Evolutionary conservation across 768 basidiomycete species (phyloP).

Genomic region (Lentinula lateritia): DNA sequence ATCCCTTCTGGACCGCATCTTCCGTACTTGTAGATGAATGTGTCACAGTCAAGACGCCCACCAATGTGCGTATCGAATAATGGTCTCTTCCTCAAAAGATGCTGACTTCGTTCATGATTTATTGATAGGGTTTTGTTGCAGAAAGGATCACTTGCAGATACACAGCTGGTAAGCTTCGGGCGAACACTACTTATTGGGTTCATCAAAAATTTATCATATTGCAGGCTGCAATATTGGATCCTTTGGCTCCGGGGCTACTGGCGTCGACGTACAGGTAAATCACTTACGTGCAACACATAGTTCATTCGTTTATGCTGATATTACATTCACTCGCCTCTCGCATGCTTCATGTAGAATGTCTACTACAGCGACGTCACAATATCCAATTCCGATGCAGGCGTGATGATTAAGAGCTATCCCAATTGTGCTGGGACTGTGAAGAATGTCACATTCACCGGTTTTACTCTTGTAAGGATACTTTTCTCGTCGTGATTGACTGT

Average conservation of each 20-base stretch:
- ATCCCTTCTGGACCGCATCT: background rate
- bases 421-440: slow-evolving; percentile 16
- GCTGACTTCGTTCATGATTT: too few relatives aligned
- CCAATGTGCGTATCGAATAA: slow-evolving; percentile 4
- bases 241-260: slow-evolving; percentile 15
- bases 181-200: background rate
- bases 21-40: slow-evolving; percentile 19
- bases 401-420: slow-evolving; percentile 18
- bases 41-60: slow-evolving; percentile 26
- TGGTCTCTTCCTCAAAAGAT: too few relatives aligned
- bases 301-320: too few relatives aligned
- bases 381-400: slow-evolving; percentile 17
- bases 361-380: slow-evolving; percentile 15
- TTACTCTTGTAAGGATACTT: slow-evolving; percentile 8
- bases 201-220: background rate
- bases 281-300: background rate
- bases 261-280: slow-evolving; percentile 13
- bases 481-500: background rate
- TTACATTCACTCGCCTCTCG: too few relatives aligned
- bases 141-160: slow-evolving; percentile 13
- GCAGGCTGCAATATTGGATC: slow-evolving; percentile 18
- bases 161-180: slow-evolving; percentile 7
- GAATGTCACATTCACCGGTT: slow-evolving; percentile 15
- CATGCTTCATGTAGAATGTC: slow-evolving; percentile 9
- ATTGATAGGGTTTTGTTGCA: slow-evolving; percentile 13